Evolutionary conservation across 352 stramenopile species (phyloP), one percentile per base, ranked within the genome.

Genomic region (Phytophthora pisi): DNA sequence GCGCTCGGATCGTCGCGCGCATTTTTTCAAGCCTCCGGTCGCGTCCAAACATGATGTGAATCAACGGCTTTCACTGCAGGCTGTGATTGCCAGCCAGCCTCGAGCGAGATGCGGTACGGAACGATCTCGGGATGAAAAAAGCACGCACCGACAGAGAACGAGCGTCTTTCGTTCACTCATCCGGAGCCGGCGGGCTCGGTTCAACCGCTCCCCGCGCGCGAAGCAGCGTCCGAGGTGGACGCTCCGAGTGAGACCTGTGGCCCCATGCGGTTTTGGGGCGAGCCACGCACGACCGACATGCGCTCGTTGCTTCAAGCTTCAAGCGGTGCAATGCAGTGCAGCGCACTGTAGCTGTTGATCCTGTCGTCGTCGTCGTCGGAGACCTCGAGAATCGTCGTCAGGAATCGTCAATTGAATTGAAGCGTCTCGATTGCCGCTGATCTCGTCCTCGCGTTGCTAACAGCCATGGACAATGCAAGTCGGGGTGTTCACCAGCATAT

Each of bases 121-220:
- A 28, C 46, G 24, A 70, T 66, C 50, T 53, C 55, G 43, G 46
- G 50, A 70, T 74, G 51, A 49, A 66, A 49, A 54, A 43, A 43
- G 55, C 63, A 58, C 70, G 50, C 65, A 64, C 53, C 58, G 26
- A 53, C 54, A 72, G 64, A 75, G 63, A 42, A 69, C 68, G 20
- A 62, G 68, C 34, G 52, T 51, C 38, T 40, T 46, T 38, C 38
- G 50, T 46, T 38, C 63, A 58, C 36, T 61, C 20, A 61, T 53
- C 43, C n/a, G 45, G 50, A 58, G 20, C 23, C 51, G 31, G 30
- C 45, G n/a, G 31, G 34, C 34, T 49, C 26, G 16, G 15, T 46
- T 46, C 40, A 61, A 62, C 47, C 36, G 16, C 9, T 24, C 15
- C 38, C 43, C 43, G n/a, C 7, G 47, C 54, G 40, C 26, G 63